These are phyloP conservation scores for Wallacemonas rigidus DNA, from an alignment of 208 protist genomes.

Conservation along the genomic window DNA sequence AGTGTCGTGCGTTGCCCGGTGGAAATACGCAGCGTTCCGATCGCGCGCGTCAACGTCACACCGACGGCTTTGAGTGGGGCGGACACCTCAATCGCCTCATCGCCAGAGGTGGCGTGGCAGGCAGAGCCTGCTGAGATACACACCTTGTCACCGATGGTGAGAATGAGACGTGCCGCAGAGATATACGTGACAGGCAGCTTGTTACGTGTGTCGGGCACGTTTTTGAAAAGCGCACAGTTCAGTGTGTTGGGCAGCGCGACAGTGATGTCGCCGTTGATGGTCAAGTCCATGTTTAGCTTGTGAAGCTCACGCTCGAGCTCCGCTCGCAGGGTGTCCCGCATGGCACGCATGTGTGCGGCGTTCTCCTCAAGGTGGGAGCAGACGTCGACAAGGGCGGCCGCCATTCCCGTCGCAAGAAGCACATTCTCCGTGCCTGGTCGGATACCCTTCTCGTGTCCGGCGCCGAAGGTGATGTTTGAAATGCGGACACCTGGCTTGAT, in stretches of 20 bases:
- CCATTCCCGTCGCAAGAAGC: constrained; percentile 72
- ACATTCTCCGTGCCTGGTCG: constrained; percentile 90
- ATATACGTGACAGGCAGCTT: constrained; percentile 57
- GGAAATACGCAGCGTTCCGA: constrained; percentile 78
- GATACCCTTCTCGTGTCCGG: constrained; percentile 78
- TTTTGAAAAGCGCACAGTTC: constrained; percentile 77
- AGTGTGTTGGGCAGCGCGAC: constrained; percentile 83
- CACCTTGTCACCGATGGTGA: constrained; percentile 62
- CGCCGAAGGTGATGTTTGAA: constrained; percentile 74
- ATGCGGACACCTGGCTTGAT: constrained; percentile 57
- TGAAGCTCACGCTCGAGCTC: constrained; percentile 58
- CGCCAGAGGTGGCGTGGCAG: constrained; percentile 68
- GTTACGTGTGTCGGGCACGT: constrained; percentile 29
- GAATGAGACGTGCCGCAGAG: constrained; percentile 67
- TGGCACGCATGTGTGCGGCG: constrained; percentile 47
- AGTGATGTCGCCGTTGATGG: constrained; percentile 64
- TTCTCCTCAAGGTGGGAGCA: constrained; percentile 38
- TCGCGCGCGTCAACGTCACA: constrained; percentile 52
- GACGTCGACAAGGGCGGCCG: constrained; percentile 63
- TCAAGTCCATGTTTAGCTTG: constrained; percentile 58
- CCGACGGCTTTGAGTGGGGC: constrained; percentile 65
- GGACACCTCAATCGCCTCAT: constrained; percentile 60
- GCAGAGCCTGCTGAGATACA: constrained; percentile 87
- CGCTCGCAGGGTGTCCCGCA: constrained; percentile 60
- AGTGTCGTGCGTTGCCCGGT: constrained; percentile 73